Evolutionary conservation across 108 stramenopile genomes (phyloP).

Genomic region (Pseudonitzschia multistriata): DNA sequence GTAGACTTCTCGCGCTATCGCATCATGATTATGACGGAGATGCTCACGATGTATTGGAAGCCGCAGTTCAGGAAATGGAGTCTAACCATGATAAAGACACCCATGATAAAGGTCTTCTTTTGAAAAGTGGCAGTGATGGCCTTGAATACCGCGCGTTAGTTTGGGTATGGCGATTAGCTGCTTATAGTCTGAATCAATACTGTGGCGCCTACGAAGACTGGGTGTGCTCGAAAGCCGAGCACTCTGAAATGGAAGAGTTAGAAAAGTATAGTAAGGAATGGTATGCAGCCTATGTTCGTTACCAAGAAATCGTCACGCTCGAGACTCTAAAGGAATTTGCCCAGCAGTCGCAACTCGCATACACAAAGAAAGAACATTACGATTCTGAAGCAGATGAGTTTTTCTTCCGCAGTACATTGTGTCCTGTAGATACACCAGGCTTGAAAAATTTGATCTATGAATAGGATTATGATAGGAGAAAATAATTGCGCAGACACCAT

Average conservation of each 20-base stretch:
- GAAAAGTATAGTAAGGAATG: conserved; percentile 2
- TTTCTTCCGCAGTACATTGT: neutral
- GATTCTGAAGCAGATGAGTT: neutral
- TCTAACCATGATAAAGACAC: neutral
- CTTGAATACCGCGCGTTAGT: conserved; percentile 11
- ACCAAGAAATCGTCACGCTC: conserved; percentile 6
- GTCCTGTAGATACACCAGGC: neutral
- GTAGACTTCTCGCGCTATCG: conserved; percentile 62
- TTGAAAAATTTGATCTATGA: neutral
- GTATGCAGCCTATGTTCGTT: neutral
- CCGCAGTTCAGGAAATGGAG: conserved; percentile 23
- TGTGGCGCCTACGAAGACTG: neutral
- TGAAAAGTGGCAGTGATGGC: neutral
- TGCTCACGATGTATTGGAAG: conserved; percentile 38
- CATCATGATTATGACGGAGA: conserved; percentile 49
- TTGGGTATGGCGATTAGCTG: conserved; percentile 8
- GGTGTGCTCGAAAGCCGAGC: neutral
- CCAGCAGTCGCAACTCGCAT: neutral
- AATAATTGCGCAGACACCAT: neutral
- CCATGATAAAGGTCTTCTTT: neutral
- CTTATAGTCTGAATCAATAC: neutral
- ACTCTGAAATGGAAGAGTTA: neutral
- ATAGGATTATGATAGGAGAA: neutral
- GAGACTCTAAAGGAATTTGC: neutral
- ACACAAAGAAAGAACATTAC: neutral